A percentile compares a stretch with the other conserved stretches of the same genome.
Evolutionary conservation across 495 filamentous ascomycete genomes (phyloP).

Genomic region (Aspergillus cristatus): DNA sequence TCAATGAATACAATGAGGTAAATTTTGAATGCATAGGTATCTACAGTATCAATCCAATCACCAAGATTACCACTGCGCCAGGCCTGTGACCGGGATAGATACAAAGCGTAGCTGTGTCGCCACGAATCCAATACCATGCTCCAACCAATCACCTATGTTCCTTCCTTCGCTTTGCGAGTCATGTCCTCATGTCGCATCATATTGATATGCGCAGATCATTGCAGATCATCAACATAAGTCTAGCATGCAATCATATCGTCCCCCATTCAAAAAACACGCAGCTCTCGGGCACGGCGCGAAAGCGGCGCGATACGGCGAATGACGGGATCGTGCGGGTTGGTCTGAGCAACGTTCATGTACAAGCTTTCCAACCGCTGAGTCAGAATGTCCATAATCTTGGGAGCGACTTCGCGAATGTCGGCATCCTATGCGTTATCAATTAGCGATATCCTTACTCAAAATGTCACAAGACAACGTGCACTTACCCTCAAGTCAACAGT

Average conservation of each 20-base stretch:
- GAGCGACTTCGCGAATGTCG: slow-evolving; percentile 59
- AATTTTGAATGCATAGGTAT: no score
- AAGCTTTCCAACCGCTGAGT: slow-evolving; percentile 60
- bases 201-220: no score
- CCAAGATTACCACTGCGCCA: no score
- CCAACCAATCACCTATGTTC: background rate
- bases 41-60: no score
- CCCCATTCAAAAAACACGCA: slow-evolving; percentile 19
- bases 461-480: no score
- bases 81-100: no score
- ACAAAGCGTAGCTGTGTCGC: no score
- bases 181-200: no score
- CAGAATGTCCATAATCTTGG: slow-evolving; percentile 60
- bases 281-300: slow-evolving; percentile 44
- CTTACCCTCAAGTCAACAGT: slow-evolving; percentile 42
- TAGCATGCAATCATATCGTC: background rate
- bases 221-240: background rate
- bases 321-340: slow-evolving; percentile 49
- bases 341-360: slow-evolving; percentile 57
- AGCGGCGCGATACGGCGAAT: slow-evolving; percentile 54
- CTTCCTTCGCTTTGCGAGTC: background rate
- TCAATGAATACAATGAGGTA: no score
- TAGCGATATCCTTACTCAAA: no score
- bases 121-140: no score
- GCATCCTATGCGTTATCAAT: slow-evolving; percentile 44